phyloP scores from a whole-genome alignment of 139 green algal genomes.

The Chlorella sorokiniana region DNA sequence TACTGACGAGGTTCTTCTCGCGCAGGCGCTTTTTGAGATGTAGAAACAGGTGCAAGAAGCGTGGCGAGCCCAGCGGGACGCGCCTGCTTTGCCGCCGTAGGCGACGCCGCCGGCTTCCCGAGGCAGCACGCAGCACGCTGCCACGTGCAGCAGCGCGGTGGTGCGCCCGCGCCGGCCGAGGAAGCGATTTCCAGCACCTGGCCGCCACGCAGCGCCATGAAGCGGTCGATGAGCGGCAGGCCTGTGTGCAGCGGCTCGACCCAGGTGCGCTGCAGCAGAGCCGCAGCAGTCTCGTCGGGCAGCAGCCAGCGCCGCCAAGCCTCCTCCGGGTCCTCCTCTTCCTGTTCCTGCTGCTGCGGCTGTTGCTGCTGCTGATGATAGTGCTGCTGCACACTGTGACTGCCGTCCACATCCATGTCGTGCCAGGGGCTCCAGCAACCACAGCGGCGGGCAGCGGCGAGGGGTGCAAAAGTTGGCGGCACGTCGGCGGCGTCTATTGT shows the following conservation, averaged over 20 bases:
- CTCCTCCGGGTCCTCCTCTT: neutral
- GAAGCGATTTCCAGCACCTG: constrained; percentile 45
- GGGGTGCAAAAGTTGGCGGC: no score
- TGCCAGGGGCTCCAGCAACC: no score
- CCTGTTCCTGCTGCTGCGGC: neutral
- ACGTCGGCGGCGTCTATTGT: neutral
- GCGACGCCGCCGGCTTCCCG: neutral
- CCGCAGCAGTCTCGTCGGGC: constrained; percentile 42
- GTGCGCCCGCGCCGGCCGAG: constrained; percentile 33
- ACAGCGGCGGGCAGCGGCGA: neutral
- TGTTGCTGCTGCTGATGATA: neutral
- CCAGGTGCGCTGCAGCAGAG: constrained; percentile 35
- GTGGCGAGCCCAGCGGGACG: neutral
- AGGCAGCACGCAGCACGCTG: constrained; percentile 41
- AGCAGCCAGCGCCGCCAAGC: constrained; percentile 4
- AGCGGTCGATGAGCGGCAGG: constrained; percentile 37
- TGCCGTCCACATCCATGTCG: no score
- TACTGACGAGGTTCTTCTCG: no score
- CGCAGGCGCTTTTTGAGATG: no score
- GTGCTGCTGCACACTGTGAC: no score
- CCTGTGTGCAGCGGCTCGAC: constrained; percentile 39
- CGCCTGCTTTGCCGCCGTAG: constrained; percentile 26
- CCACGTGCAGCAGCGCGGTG: constrained; percentile 40
- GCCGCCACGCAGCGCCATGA: constrained; percentile 12
- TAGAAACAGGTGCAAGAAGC: neutral